A percentile compares a stretch with the other conserved stretches of the same genome.
Evolutionary conservation across 768 basidiomycete species (phyloP).

Genomic region (Leccinum disarticulatum): DNA sequence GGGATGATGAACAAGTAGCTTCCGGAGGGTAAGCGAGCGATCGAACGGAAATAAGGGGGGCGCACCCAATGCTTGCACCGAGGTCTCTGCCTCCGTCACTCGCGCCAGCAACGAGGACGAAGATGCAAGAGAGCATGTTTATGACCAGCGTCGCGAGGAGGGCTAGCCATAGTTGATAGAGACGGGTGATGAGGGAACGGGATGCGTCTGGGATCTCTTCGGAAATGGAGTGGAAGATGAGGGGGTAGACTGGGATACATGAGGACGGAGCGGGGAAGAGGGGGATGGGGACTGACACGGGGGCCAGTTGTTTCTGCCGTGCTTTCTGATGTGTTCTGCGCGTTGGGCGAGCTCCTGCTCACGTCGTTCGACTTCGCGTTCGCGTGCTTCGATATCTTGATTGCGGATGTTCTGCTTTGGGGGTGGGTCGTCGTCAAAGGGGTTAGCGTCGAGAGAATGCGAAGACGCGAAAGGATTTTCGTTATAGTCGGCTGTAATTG

Average conservation of each 20-base stretch:
- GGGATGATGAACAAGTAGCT: conserved; percentile 83
- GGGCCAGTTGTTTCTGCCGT: conserved; percentile 94
- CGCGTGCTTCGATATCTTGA: conserved; percentile 73
- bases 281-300: conserved; percentile 55
- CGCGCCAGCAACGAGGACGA: conserved; percentile 77
- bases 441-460: conserved; percentile 83
- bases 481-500: conserved; percentile 31
- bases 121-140: conserved; percentile 90
- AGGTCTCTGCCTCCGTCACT: conserved; percentile 76
- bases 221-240: conserved; percentile 91
- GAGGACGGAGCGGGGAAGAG: conserved; percentile 16
- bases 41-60: conserved; percentile 15
- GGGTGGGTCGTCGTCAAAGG: conserved; percentile 81
- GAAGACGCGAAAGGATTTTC: conserved; percentile 86
- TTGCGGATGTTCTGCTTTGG: conserved; percentile 41
- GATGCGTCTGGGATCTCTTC: conserved; percentile 87
- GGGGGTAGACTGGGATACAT: conserved; percentile 71
- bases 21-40: conserved; percentile 18
- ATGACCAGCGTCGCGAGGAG: conserved; percentile 77
- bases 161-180: conserved; percentile 95
- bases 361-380: conserved; percentile 77
- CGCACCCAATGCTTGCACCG: conserved; percentile 80
- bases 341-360: conserved; percentile 72
- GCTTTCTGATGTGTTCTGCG: conserved; percentile 64
- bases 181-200: conserved; percentile 73